Evolutionary conservation across 805 yeast genomes (phyloP).

Genomic region (Ogataea zsoltii): DNA sequence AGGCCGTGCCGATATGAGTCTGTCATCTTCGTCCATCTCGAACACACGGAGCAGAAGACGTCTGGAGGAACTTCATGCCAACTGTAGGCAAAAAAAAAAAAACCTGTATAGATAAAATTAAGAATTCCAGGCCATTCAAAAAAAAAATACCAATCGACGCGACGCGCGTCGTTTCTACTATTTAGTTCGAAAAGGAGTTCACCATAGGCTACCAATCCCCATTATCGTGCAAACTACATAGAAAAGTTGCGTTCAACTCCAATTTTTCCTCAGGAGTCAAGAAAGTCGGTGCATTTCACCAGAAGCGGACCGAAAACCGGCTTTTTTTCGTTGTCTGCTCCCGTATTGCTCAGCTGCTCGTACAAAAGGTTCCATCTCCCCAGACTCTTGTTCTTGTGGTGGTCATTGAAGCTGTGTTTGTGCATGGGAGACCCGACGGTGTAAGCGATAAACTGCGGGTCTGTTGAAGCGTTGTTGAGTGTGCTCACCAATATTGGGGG

Average conservation of each 20-base stretch:
- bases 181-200: no score
- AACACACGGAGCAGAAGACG: no score
- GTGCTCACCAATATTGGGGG: constrained; percentile 22
- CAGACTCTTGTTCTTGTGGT: constrained; percentile 5
- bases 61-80: no score
- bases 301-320: background rate
- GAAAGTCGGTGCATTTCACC: constrained; percentile 10
- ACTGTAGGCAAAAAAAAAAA: background rate
- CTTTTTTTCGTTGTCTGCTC: no score
- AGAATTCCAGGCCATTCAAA: no score
- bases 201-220: no score
- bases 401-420: constrained; percentile 11
- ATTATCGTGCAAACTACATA: no score
- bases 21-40: constrained; percentile 2
- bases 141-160: no score
- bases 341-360: constrained; percentile 3
- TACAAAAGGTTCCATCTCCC: constrained; percentile 30
- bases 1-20: constrained; percentile 3
- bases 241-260: no score
- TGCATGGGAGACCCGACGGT: constrained; percentile 23
- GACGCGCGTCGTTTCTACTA: no score
- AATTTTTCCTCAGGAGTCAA: no score
- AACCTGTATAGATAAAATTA: no score
- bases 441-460: constrained; percentile 16
- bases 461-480: constrained; percentile 10